These are phyloP conservation scores for Phytophthora sp. DNA, from an alignment of 352 stramenopile species.

Conservation along the genomic window DNA sequence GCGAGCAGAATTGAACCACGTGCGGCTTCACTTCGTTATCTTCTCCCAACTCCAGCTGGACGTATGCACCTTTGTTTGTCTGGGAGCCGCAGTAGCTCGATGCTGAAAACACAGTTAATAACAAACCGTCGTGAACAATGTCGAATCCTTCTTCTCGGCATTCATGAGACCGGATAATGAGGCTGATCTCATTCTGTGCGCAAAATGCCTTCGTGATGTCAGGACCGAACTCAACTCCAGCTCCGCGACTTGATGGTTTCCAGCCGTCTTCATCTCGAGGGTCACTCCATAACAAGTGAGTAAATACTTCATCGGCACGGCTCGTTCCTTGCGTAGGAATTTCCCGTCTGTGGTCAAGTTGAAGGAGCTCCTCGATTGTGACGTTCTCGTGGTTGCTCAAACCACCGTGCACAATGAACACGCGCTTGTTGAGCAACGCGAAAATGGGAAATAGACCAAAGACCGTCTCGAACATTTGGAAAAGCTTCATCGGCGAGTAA, in stretches of 20 bases:
- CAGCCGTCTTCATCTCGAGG: constrained; percentile 72
- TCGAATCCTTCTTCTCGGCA: constrained; percentile 92
- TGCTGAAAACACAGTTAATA: constrained; percentile 93
- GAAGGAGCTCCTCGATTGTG: constrained; percentile 84
- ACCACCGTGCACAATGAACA: constrained; percentile 95
- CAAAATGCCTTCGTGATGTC: constrained; percentile 94
- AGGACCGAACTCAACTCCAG: constrained; percentile 93
- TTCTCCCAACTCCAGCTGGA: constrained; percentile 67
- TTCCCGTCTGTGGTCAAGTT: constrained; percentile 87
- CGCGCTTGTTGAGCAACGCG: constrained; percentile 87
- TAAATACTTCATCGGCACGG: constrained; percentile 90
- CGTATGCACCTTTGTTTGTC: constrained; percentile 90
- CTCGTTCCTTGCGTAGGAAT: constrained; percentile 83
- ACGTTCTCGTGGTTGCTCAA: constrained; percentile 89
- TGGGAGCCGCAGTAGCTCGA: constrained; percentile 93
- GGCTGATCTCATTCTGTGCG: constrained; percentile 77
- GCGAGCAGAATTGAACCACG: constrained; percentile 92
- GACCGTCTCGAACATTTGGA: constrained; percentile 85
- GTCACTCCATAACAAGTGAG: constrained; percentile 93
- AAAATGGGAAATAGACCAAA: constrained; percentile 92
- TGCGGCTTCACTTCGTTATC: constrained; percentile 88
- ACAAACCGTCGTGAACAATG: constrained; percentile 82
- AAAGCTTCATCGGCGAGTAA: constrained; percentile 81
- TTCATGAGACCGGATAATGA: constrained; percentile 95
- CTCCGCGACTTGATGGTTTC: constrained; percentile 77